Evolutionary conservation across 192 early-diverging fungal species (phyloP).

Genomic region (Chytriomyces sp.): DNA sequence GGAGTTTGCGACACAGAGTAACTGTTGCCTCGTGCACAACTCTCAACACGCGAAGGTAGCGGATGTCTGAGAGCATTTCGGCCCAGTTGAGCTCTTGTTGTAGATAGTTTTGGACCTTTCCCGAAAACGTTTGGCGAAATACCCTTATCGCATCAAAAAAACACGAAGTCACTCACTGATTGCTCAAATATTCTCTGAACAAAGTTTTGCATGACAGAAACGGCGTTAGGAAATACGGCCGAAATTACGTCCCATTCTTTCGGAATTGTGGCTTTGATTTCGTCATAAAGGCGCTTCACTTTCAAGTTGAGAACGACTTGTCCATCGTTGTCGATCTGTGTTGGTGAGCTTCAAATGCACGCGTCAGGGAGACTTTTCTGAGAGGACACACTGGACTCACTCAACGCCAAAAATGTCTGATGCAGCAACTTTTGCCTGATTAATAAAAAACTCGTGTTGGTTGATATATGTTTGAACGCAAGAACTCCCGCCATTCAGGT

Average conservation of each 20-base stretch:
- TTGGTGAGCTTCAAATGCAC: not conserved
- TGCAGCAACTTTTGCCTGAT: constrained; percentile 46
- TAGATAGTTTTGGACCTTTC: constrained; percentile 84
- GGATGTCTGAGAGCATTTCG: constrained; percentile 70
- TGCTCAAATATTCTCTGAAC: constrained; percentile 95
- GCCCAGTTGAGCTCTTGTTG: constrained; percentile 77
- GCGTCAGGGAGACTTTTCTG: not conserved
- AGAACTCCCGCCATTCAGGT: constrained; percentile 95
- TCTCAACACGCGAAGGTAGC: constrained; percentile 76
- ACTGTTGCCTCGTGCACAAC: constrained; percentile 75
- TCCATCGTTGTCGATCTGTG: not conserved
- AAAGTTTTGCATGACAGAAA: constrained; percentile 89
- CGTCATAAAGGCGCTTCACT: constrained; percentile 65
- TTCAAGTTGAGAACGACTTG: constrained; percentile 55
- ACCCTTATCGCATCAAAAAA: not conserved
- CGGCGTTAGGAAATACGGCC: constrained; percentile 91
- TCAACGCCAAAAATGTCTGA: constrained; percentile 13
- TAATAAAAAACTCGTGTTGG: constrained; percentile 96
- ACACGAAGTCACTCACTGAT: constrained; percentile 59
- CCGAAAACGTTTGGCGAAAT: not conserved
- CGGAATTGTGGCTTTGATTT: constrained; percentile 78
- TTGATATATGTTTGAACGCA: constrained; percentile 95
- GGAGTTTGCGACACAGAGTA: constrained; percentile 73
- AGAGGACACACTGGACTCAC: not conserved
- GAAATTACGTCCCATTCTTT: constrained; percentile 90